Conservation (phyloP, 345 rosid species). For the Aquilaria malaccensis region DNA sequence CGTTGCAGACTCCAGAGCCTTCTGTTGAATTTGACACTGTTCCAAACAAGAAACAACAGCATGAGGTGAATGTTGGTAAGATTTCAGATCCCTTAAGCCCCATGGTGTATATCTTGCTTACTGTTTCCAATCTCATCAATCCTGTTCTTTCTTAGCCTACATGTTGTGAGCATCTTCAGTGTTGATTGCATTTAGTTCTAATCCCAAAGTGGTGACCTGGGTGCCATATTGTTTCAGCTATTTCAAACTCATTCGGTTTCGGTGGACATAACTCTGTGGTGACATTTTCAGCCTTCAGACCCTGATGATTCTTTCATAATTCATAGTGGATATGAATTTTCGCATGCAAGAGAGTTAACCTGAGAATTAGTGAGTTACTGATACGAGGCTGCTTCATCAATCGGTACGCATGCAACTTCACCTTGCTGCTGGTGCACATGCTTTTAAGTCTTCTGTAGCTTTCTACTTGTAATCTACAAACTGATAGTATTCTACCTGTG, state of each 20-base stretch:
- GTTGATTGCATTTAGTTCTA: neutral
- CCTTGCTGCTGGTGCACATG: too few relatives aligned
- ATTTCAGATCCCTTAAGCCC: conserved; percentile 4
- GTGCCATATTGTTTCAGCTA: conserved; percentile 43
- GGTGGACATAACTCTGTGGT: conserved; percentile 99
- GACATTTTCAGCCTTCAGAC: conserved; percentile 80
- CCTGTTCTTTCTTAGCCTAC: neutral
- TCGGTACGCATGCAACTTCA: too few relatives aligned
- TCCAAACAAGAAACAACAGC: conserved; percentile 77
- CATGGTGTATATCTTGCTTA: neutral
- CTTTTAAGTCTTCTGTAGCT: too few relatives aligned
- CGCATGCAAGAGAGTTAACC: too few relatives aligned
- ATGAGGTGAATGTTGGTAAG: conserved; percentile 98
- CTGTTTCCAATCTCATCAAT: conserved; percentile 3
- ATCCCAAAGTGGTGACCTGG: neutral
- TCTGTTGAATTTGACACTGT: conserved; percentile 86
- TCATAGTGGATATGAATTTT: neutral
- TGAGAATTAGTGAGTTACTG: too few relatives aligned
- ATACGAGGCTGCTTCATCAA: too few relatives aligned
- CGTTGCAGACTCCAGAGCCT: conserved; percentile 75
- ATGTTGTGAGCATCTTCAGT: neutral
- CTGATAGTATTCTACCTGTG: too few relatives aligned
- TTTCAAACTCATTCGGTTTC: conserved; percentile 93
- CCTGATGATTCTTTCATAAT: conserved; percentile 36
- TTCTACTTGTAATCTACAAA: too few relatives aligned